Percentiles rank a stretch among this genome's conserved stretches.
Conservation (phyloP, 2,329 filamentous ascomycete species). For the Nigrograna mackinnonii region DNA sequence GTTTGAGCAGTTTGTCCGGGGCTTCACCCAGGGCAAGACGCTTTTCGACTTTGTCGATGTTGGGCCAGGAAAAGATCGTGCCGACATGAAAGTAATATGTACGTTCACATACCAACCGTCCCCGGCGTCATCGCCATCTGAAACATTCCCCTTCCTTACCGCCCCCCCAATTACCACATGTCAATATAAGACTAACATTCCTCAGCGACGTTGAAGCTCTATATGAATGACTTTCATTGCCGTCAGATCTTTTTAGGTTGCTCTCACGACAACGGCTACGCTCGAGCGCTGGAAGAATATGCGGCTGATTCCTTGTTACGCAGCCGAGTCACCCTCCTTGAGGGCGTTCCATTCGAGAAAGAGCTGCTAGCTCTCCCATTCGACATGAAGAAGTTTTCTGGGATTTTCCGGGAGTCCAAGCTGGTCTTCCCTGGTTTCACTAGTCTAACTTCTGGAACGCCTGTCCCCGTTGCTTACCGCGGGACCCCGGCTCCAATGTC, state of each 20-base stretch:
- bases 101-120: no score
- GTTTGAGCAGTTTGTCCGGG: slow-evolving; percentile 57
- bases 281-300: slow-evolving; percentile 55
- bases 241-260: slow-evolving; percentile 64
- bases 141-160: not conserved
- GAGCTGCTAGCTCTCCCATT: slow-evolving; percentile 57
- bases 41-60: slow-evolving; percentile 51
- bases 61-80: slow-evolving; percentile 49
- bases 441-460: slow-evolving; percentile 14
- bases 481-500: no score
- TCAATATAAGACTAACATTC: slow-evolving; percentile 8
- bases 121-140: no score
- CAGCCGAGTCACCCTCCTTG: slow-evolving; percentile 58
- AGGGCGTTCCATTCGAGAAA: slow-evolving; percentile 60
- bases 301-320: slow-evolving; percentile 48
- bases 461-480: slow-evolving; percentile 14
- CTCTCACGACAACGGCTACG: slow-evolving; percentile 60
- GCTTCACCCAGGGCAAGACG: slow-evolving; percentile 56
- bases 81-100: slow-evolving; percentile 53
- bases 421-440: slow-evolving; percentile 33
- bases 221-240: slow-evolving; percentile 62
- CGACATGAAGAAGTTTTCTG: slow-evolving; percentile 53
- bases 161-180: slow-evolving; percentile 1
- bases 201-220: slow-evolving; percentile 58
- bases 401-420: slow-evolving; percentile 59